phyloP scores from a whole-genome alignment of 495 filamentous ascomycete genomes.

The Hypoxylon fuscum region DNA sequence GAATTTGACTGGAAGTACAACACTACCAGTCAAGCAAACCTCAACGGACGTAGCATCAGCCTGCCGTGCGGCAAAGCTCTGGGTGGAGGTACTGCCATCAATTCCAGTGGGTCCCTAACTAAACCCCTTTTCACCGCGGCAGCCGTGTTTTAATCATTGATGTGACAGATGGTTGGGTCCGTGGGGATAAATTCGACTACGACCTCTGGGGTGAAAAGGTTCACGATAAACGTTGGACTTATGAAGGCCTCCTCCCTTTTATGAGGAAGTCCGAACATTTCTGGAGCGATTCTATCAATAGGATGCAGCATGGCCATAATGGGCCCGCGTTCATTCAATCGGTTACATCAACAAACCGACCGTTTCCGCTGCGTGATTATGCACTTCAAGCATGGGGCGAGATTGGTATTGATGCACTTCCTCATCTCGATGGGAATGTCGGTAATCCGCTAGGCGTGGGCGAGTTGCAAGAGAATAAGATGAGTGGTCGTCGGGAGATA shows the following conservation, averaged over 20 bases:
- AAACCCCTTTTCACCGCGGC: background rate
- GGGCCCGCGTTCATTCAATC: conserved; percentile 42
- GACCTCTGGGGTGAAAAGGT: conserved; percentile 50
- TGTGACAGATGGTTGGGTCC: conserved; percentile 44
- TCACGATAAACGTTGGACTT: conserved; percentile 50
- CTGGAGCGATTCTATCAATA: conserved; percentile 13
- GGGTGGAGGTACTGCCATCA: conserved; percentile 44
- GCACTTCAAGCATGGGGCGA: conserved; percentile 35
- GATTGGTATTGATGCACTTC: conserved; percentile 38
- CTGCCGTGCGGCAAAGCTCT: conserved; percentile 52
- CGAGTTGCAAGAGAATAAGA: conserved; percentile 45
- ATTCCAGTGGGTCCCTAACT: conserved; percentile 9
- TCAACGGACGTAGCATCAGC: conserved; percentile 45
- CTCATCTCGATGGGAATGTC: conserved; percentile 39
- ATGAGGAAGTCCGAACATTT: conserved; percentile 39
- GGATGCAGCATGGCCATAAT: conserved; percentile 32
- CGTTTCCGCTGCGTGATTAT: conserved; percentile 43
- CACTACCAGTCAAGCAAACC: conserved; percentile 45
- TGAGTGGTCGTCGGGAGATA: conserved; percentile 47
- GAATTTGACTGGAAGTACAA: conserved; percentile 45
- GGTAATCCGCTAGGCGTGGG: conserved; percentile 45
- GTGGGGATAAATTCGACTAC: conserved; percentile 49
- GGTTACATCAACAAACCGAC: conserved; percentile 34
- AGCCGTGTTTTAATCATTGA: background rate
- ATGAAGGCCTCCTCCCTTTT: conserved; percentile 45